phyloP scores from a whole-genome alignment of 169 alveolate genomes.

The Eimeria zaria region DNA sequence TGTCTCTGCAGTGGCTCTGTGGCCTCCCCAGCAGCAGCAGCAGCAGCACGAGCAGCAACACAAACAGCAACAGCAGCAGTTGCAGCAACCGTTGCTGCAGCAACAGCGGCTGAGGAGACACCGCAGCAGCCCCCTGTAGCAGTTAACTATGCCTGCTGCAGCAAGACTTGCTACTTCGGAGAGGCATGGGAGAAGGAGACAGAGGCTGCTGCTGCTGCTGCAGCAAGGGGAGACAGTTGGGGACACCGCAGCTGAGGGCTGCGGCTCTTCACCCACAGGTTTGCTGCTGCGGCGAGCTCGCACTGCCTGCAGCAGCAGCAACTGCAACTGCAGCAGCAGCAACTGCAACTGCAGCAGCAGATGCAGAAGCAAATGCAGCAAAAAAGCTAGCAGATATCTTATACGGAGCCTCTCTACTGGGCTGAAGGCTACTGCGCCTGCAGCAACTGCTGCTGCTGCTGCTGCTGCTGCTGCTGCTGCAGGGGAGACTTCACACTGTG shows the following conservation, averaged over 20 bases:
- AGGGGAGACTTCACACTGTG: background rate
- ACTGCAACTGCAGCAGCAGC: conserved; percentile 24
- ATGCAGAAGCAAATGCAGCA: background rate
- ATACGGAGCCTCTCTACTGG: no score
- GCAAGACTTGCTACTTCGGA: background rate
- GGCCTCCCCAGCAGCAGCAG: background rate
- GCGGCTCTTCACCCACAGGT: background rate
- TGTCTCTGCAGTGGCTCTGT: background rate
- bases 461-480: background rate
- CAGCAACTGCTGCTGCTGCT: background rate
- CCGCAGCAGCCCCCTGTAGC: background rate
- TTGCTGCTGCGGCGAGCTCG: background rate
- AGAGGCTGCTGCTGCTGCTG: background rate
- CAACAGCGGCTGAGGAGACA: background rate
- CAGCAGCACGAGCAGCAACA: conserved; percentile 1
- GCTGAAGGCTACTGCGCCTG: background rate
- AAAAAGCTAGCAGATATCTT: background rate
- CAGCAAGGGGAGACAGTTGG: background rate
- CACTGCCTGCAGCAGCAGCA: conserved; percentile 12
- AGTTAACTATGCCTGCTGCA: background rate
- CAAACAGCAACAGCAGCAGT: conserved; percentile 6
- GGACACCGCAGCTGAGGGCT: background rate
- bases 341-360: background rate
- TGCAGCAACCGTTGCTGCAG: conserved; percentile 26
- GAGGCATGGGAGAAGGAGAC: background rate